A percentile compares a stretch with the other conserved stretches of the same genome.
Conservation (phyloP, 202 grass and related monocot genomes). For the Brachypodium distachyon region DNA sequence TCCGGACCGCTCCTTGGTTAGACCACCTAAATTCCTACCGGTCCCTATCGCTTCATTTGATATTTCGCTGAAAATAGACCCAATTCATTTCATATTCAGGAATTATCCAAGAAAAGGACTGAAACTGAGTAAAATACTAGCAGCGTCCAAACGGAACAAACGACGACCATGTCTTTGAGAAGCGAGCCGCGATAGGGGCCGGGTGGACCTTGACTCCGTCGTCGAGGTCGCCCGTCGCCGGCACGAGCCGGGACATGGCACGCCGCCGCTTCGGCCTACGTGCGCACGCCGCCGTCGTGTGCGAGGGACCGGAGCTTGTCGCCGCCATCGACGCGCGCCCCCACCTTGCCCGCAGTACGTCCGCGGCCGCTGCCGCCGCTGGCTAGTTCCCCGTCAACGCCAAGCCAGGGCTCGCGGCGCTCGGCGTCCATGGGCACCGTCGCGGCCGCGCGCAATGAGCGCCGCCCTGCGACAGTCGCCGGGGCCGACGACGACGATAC, state of each 20-base stretch:
- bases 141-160: background rate
- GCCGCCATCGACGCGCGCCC: slow-evolving; percentile 18
- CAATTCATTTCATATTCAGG: background rate
- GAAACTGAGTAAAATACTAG: background rate
- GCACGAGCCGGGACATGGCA: slow-evolving; percentile 9
- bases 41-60: background rate
- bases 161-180: background rate
- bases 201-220: slow-evolving; percentile 18
- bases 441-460: slow-evolving; percentile 33
- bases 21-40: background rate
- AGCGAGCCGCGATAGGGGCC: background rate
- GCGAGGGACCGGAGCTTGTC: slow-evolving; percentile 32
- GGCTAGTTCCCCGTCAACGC: slow-evolving; percentile 38
- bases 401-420: slow-evolving; percentile 15
- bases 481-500: background rate
- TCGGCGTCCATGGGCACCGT: background rate
- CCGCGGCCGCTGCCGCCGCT: slow-evolving; percentile 9
- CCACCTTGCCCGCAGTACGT: slow-evolving; percentile 21
- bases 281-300: slow-evolving; percentile 29
- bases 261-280: slow-evolving; percentile 10
- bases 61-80: background rate
- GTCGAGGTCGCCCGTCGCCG: slow-evolving; percentile 24
- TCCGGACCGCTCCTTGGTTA: background rate
- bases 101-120: background rate
- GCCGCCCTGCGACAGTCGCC: background rate